These are phyloP conservation scores for Flueggea neowawraea DNA, from an alignment of 441 rosid species.

Conservation along the genomic window DNA sequence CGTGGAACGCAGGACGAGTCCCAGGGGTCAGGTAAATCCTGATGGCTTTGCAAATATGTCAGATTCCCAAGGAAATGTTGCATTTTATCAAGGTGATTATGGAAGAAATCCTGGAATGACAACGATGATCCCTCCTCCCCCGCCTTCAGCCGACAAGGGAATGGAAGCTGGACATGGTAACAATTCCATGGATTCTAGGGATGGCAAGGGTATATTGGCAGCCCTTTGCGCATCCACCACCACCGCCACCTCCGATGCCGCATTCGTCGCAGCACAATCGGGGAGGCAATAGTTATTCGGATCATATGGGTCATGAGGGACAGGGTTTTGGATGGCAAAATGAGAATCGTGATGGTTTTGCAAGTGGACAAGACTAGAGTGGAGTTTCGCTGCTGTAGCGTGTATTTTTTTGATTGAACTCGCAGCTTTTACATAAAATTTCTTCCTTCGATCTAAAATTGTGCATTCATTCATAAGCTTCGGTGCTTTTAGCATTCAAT, in stretches of 20 bases:
- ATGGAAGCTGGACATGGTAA: conserved; percentile 39
- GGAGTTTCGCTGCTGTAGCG: too few species aligned
- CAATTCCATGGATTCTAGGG: conserved; percentile 35
- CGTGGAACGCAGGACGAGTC: conserved; percentile 57
- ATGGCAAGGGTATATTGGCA: conserved; percentile 51
- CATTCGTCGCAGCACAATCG: conserved; percentile 44
- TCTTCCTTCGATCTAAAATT: too few species aligned
- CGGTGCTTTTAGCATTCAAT: too few species aligned
- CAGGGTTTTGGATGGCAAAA: conserved; percentile 75
- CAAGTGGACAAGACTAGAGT: conserved; percentile 42
- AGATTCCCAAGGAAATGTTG: conserved; percentile 40
- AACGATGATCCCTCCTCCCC: conserved; percentile 39
- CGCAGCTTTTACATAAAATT: too few species aligned
- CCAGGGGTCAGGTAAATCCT: conserved; percentile 35
- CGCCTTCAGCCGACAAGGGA: conserved; percentile 29
- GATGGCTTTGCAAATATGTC: conserved; percentile 40
- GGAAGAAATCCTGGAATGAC: conserved; percentile 41
- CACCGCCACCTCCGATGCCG: conserved; percentile 38
- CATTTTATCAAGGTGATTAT: conserved; percentile 53
- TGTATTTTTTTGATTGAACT: too few species aligned
- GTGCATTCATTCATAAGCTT: too few species aligned
- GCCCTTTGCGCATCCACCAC: conserved; percentile 37
- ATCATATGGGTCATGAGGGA: conserved; percentile 54
- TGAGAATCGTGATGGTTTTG: conserved; percentile 67
- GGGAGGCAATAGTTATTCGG: conserved; percentile 48